Evolutionary conservation across 2,329 filamentous ascomycete species (phyloP).

Genomic region (Immersiporthe knoxdaviesiana): DNA sequence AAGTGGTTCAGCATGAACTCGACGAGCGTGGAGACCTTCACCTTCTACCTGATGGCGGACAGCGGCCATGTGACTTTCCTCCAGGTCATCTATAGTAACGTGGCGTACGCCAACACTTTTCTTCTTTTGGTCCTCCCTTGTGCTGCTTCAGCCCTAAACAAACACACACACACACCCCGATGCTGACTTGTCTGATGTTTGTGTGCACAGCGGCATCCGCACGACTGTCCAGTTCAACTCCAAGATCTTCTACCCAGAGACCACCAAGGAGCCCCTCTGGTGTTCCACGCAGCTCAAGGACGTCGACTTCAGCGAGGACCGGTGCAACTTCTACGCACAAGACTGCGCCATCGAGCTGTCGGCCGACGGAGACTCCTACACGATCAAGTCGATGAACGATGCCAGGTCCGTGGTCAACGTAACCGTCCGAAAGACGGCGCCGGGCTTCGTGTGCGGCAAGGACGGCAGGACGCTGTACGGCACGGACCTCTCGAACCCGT

Average conservation of each 20-base stretch:
- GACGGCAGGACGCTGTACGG: constrained; percentile 85
- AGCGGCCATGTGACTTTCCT: constrained; percentile 75
- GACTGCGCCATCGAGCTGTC: constrained; percentile 84
- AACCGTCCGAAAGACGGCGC: constrained; percentile 74
- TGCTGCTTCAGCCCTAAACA: constrained; percentile 28
- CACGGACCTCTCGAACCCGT: constrained; percentile 82
- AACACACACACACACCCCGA: no score
- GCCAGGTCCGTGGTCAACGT: constrained; percentile 81
- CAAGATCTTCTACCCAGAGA: constrained; percentile 83
- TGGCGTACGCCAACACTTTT: constrained; percentile 67
- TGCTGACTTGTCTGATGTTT: constrained; percentile 18
- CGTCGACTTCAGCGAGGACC: constrained; percentile 82
- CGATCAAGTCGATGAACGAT: constrained; percentile 88
- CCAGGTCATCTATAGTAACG: constrained; percentile 97
- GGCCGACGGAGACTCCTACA: constrained; percentile 79
- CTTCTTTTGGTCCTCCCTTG: constrained; percentile 1
- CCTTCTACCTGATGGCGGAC: constrained; percentile 86
- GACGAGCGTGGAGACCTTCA: constrained; percentile 93
- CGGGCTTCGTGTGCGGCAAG: constrained; percentile 83
- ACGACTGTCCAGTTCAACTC: constrained; percentile 92
- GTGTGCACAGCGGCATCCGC: constrained; percentile 71
- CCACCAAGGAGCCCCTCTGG: constrained; percentile 77
- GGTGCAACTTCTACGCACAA: constrained; percentile 82
- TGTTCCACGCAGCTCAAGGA: constrained; percentile 78
- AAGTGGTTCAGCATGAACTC: constrained; percentile 81